phyloP scores from a whole-genome alignment of 2,329 filamentous ascomycete genomes.

The Erysiphe pulchra region DNA sequence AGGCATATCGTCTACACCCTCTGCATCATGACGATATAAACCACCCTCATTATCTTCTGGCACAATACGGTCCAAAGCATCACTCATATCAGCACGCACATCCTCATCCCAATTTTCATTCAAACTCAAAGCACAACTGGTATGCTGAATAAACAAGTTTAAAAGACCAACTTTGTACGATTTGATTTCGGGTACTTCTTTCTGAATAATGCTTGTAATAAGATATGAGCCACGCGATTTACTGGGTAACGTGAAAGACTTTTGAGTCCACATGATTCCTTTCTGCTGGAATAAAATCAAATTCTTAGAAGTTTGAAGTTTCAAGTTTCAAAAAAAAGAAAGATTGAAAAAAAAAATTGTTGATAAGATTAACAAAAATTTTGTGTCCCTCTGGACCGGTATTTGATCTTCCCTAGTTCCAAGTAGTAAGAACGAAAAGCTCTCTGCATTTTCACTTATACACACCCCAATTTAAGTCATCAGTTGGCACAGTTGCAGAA shows the following conservation, averaged over 20 bases:
- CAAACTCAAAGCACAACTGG: conserved; percentile 64
- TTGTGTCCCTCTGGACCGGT: too few species aligned
- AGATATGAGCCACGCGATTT: conserved; percentile 68
- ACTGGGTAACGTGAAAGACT: conserved; percentile 54
- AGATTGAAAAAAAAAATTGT: too few species aligned
- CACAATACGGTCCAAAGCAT: conserved; percentile 74
- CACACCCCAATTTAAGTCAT: too few species aligned
- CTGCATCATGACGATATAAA: conserved; percentile 66
- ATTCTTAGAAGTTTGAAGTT: too few species aligned
- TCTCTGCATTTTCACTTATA: too few species aligned
- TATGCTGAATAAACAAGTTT: conserved; percentile 88
- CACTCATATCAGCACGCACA: conserved; percentile 73
- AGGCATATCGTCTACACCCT: conserved; percentile 39
- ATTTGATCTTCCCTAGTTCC: too few species aligned
- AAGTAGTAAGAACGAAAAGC: too few species aligned
- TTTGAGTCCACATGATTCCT: conserved; percentile 42
- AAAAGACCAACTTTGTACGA: conserved; percentile 67
- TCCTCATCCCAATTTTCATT: conserved; percentile 81
- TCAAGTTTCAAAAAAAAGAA: too few species aligned
- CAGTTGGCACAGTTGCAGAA: too few species aligned
- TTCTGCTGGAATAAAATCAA: too few species aligned
- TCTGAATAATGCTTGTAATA: conserved; percentile 50
- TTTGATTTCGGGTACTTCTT: conserved; percentile 51
- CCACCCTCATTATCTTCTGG: conserved; percentile 53
- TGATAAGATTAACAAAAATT: too few species aligned